Base-by-base conservation (phyloP, 1,284 basidiomycete species). In the Pyrrhoderma lamaoense region DNA sequence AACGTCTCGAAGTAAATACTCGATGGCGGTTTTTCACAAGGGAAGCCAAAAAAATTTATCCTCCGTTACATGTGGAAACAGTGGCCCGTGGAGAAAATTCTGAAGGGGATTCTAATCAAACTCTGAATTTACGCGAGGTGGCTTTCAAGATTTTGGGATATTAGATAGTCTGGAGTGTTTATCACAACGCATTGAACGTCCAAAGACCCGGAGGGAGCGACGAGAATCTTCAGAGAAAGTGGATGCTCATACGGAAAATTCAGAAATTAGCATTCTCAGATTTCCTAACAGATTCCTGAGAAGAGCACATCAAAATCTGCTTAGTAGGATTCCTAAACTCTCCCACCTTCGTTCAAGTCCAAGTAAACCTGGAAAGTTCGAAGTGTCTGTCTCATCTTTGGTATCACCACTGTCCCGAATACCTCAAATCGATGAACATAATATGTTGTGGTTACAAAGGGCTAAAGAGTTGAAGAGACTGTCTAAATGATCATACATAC, bases 1-100 rank as follows among this genome's bases (percentile, higher is more conserved):
- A 77, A 61, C 77, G 86, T 34, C 76, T 86, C 37, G 76, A 86
- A 61, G 73, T 79, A 38, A 90, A 91, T 62, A 73, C 81, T 47
- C 77, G 77, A n/a, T 76, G 81, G 77, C 74, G 80, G 16, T 86
- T 73, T 60, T 89, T 80, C 64, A 69, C 64, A 9, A 54, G 56
- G 3, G 77, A 87, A 60, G 68, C 69, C 57, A 74, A 70, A 58
- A 82, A 79, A 59, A 62, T 83, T 8, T 60, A 66, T 13, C 78
- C 81, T 22, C 85, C 86, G 3, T 61, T 89, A 18, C 70, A 80
- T 55, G 61, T 77, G n/a, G 64, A 61, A 19, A 58, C 69, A 35
- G 44, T 31, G 40, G 16, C 11, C 38, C 31, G 22, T 60, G 23
- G 54, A 53, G 25, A 36, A 59, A 45, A 31, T 5, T 31, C 27